Conservation (phyloP, 2,329 filamentous ascomycete species). For the Diplodia intermedia region DNA sequence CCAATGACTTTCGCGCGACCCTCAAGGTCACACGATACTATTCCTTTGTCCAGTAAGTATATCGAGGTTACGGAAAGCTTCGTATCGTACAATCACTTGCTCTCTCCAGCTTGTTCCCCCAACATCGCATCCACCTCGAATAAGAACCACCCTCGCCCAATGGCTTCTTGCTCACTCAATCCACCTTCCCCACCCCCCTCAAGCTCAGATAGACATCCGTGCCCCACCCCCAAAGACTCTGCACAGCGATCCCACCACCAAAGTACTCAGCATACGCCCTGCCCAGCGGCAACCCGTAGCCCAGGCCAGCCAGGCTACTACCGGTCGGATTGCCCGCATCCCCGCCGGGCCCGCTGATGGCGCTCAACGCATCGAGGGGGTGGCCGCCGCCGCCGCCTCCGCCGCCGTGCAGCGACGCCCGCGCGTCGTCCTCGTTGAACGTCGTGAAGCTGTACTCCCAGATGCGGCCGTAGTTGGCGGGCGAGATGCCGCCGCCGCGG, state of each 20-base stretch:
- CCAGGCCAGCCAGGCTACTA: conserved; percentile 74
- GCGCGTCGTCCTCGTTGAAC: conserved; percentile 72
- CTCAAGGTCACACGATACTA: neutral
- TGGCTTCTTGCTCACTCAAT: neutral
- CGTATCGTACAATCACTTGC: neutral
- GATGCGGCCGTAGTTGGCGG: conserved; percentile 82
- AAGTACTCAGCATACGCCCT: conserved; percentile 98
- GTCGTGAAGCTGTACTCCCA: conserved; percentile 99
- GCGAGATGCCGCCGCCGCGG: conserved; percentile 89
- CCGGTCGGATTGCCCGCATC: conserved; percentile 16
- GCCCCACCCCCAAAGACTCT: conserved; percentile 94
- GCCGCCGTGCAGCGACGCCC: conserved; percentile 49
- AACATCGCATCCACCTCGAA: too few relatives aligned
- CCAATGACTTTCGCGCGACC: neutral
- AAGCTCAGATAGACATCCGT: conserved; percentile 71
- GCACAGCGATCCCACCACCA: conserved; percentile 91
- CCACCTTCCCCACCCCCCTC: conserved; percentile 62
- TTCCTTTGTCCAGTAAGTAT: neutral
- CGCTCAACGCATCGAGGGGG: conserved; percentile 71
- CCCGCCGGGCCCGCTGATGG: conserved; percentile 59
- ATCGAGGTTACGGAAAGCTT: neutral
- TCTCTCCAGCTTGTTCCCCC: neutral
- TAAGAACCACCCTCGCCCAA: neutral
- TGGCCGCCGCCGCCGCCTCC: conserved; percentile 59
- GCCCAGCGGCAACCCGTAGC: conserved; percentile 89